These are phyloP conservation scores for Globisporangium viniferum DNA, from an alignment of 352 stramenopile genomes.

Conservation along the genomic window DNA sequence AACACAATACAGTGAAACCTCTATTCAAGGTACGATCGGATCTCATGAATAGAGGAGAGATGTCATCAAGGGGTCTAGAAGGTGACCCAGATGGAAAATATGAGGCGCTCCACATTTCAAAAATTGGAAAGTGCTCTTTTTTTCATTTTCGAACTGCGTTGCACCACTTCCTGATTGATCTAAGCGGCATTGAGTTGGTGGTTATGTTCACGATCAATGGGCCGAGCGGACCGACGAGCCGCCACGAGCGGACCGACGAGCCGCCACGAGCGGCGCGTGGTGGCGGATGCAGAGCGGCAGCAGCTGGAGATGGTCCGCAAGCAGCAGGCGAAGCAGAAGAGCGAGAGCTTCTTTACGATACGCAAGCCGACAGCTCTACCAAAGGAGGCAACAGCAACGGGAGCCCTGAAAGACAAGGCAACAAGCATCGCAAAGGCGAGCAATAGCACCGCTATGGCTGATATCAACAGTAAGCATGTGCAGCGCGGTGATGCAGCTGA, in stretches of 20 bases:
- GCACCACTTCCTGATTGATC: not conserved
- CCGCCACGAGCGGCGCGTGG: constrained; percentile 48
- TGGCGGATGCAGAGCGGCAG: constrained; percentile 26
- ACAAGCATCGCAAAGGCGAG: not conserved
- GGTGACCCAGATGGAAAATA: not conserved
- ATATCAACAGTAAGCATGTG: not conserved
- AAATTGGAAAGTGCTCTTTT: not conserved
- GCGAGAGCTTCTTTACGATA: constrained; percentile 43
- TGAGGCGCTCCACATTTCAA: not conserved
- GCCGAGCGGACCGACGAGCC: constrained; percentile 56
- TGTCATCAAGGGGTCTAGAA: not conserved
- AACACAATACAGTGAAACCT: not conserved
- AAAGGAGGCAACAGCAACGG: not conserved
- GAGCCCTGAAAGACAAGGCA: not conserved
- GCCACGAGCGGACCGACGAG: constrained; percentile 56
- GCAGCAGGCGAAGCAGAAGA: constrained; percentile 26
- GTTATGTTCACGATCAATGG: constrained; percentile 81
- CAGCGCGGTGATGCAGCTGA: not conserved
- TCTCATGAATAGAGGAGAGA: not conserved
- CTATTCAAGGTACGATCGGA: not conserved
- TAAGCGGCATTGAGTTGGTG: not conserved
- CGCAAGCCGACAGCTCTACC: not conserved
- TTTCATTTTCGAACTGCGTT: constrained; percentile 1
- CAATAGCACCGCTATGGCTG: not conserved
- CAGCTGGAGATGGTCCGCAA: constrained; percentile 24